phyloP scores from a whole-genome alignment of 805 yeast species.

The Helenozyma baotianmanensis region DNA sequence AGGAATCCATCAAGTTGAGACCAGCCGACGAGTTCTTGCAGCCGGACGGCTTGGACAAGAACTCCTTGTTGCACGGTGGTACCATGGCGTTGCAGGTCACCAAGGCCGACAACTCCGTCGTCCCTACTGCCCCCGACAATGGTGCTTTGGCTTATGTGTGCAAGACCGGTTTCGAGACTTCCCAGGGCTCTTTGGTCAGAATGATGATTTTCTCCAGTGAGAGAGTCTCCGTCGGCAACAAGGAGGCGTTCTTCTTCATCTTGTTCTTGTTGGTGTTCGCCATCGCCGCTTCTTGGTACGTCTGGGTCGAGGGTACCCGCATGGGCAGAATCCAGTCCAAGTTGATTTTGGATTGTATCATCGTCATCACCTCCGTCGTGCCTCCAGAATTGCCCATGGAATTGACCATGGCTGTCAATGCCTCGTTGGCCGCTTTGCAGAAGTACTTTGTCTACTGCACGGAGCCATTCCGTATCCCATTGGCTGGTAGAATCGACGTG shows the following conservation, averaged over 20 bases:
- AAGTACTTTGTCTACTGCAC: conserved; percentile 93
- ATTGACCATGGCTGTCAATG: conserved; percentile 95
- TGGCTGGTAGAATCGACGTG: conserved; percentile 96
- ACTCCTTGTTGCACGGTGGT: conserved; percentile 89
- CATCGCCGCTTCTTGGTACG: conserved; percentile 93
- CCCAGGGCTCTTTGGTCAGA: conserved; percentile 95
- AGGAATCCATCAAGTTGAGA: conserved; percentile 84
- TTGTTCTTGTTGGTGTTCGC: conserved; percentile 87
- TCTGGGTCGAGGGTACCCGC: conserved; percentile 95
- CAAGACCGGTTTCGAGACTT: conserved; percentile 97
- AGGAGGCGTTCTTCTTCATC: conserved; percentile 89
- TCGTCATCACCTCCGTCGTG: conserved; percentile 94
- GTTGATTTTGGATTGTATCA: conserved; percentile 89
- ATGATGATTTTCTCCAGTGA: conserved; percentile 97
- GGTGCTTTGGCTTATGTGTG: conserved; percentile 90
- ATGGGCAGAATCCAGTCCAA: conserved; percentile 95
- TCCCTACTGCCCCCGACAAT: conserved; percentile 75
- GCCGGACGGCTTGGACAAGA: conserved; percentile 81
- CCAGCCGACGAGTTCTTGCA: conserved; percentile 65
- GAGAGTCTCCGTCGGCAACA: conserved; percentile 92
- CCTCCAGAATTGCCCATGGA: conserved; percentile 99
- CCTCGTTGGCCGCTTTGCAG: conserved; percentile 80
- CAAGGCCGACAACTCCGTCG: conserved; percentile 46
- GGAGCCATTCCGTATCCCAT: conserved; percentile 96
- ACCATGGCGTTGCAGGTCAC: conserved; percentile 93